Percentiles rank a stretch among this genome's conserved stretches.
Conservation (phyloP, 23 red algal genomes). For the Gracilariopsis chorda region DNA sequence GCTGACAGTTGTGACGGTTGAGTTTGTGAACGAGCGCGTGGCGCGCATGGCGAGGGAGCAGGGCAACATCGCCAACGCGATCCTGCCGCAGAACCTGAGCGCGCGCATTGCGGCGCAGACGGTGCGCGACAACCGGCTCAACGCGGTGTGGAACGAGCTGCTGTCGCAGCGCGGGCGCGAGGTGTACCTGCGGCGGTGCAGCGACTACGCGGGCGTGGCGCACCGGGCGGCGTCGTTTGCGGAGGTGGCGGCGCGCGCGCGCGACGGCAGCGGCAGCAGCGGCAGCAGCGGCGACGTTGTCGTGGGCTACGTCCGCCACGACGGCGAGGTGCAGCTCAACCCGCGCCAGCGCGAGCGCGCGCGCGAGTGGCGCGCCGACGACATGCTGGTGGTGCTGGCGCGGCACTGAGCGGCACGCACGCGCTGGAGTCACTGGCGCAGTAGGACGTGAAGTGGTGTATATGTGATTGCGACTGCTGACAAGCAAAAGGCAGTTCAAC, state of each 20-base stretch:
- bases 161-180: slow-evolving; percentile 58
- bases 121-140: slow-evolving; percentile 52
- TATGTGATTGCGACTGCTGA: too few species aligned
- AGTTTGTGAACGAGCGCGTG: slow-evolving; percentile 46
- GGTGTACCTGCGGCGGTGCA: slow-evolving; percentile 47
- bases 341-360: not conserved
- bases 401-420: too few species aligned
- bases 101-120: slow-evolving; percentile 67
- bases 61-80: slow-evolving; percentile 26
- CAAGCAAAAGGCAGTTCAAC: too few species aligned
- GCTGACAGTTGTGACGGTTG: slow-evolving; percentile 43
- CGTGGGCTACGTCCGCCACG: slow-evolving; percentile 13
- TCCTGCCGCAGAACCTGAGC: slow-evolving; percentile 60
- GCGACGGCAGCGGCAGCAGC: not conserved
- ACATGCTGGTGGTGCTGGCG: slow-evolving; percentile 44
- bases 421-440: too few species aligned
- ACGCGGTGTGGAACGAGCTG: slow-evolving; percentile 59
- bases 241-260: not conserved
- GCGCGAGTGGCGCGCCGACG: slow-evolving; percentile 10
- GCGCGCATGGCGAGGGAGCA: slow-evolving; percentile 57
- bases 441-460: too few species aligned
- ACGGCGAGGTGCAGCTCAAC: slow-evolving; percentile 35
- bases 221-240: not conserved
- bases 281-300: slow-evolving; percentile 15
- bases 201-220: slow-evolving; percentile 12